Conservation (phyloP, 129 eudicot species). For the Lonicera japonica region DNA sequence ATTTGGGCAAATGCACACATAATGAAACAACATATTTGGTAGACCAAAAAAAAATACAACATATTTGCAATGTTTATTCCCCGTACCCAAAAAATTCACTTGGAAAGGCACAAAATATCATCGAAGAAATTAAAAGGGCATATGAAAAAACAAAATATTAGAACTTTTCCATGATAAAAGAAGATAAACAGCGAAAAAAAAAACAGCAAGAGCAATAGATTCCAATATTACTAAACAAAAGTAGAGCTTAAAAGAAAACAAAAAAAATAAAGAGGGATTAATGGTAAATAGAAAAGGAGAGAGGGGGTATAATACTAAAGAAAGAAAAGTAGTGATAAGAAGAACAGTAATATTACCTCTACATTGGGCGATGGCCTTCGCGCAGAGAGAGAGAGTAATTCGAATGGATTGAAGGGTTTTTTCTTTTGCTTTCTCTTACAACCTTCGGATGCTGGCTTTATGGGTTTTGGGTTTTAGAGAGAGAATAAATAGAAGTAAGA, state of each 20-base stretch:
- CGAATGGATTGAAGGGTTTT: neutral
- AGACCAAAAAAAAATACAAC: too few relatives aligned
- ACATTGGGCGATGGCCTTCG: constrained; percentile 1
- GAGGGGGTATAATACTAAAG: neutral
- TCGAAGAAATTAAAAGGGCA: too few relatives aligned
- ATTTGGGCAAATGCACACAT: too few relatives aligned
- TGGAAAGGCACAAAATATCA: too few relatives aligned
- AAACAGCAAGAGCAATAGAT: neutral
- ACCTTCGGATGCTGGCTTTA: too few relatives aligned
- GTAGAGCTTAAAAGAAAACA: neutral
- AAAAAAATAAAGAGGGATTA: neutral
- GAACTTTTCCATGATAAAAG: neutral
- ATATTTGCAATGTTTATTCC: too few relatives aligned
- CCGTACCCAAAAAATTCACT: too few relatives aligned
- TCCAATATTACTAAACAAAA: neutral
- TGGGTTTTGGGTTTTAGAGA: too few relatives aligned
- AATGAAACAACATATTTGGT: too few relatives aligned
- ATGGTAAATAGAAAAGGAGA: neutral
- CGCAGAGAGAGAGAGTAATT: too few relatives aligned
- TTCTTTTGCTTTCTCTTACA: too few relatives aligned
- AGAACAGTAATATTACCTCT: neutral
- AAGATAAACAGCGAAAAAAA: neutral
- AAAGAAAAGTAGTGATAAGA: neutral
- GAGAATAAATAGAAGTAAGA: too few relatives aligned
- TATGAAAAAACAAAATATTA: neutral